Percentiles rank a stretch among this genome's conserved stretches.
These are phyloP conservation scores for Rhodomyrtus tomentosa DNA, from an alignment of 345 rosid genomes.

Conservation along the genomic window DNA sequence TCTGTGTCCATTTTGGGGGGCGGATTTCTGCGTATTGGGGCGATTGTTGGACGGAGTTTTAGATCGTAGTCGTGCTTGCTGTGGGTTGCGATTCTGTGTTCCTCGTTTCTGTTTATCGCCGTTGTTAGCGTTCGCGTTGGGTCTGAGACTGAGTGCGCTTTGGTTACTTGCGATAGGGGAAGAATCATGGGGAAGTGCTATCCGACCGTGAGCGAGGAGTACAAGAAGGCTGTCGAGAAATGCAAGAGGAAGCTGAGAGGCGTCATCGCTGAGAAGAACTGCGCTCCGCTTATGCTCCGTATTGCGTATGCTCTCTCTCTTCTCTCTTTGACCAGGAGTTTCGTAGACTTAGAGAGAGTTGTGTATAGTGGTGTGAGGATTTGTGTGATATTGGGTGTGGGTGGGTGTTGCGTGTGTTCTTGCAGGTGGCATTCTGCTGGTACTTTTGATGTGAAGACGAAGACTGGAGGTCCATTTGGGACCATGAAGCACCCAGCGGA, in stretches of 20 bases:
- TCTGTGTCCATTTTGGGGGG: not conserved
- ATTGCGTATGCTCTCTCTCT: conserved; percentile 42
- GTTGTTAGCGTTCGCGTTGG: not conserved
- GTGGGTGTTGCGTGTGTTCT: not conserved
- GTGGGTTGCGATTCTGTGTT: not conserved
- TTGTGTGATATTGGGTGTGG: not conserved
- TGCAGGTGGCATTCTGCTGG: conserved; percentile 57
- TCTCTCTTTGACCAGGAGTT: not conserved
- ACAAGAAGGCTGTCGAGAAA: conserved; percentile 62
- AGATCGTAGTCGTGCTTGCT: not conserved
- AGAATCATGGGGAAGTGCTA: conserved; percentile 57
- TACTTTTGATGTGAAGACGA: conserved; percentile 25
- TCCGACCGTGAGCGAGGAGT: conserved; percentile 72
- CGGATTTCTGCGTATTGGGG: not conserved
- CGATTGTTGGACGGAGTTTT: not conserved
- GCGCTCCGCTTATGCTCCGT: conserved; percentile 93
- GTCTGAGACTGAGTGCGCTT: not conserved
- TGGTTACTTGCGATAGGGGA: not conserved
- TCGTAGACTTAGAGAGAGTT: not conserved
- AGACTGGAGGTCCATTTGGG: conserved; percentile 38
- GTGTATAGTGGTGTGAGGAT: not conserved
- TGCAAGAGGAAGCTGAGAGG: conserved; percentile 79
- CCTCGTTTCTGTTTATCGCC: no score
- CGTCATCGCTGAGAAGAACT: conserved; percentile 77
- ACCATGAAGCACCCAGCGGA: conserved; percentile 23